These are phyloP conservation scores for Solanum boliviense DNA, from an alignment of 257 asterid genomes.

Conservation along the genomic window DNA sequence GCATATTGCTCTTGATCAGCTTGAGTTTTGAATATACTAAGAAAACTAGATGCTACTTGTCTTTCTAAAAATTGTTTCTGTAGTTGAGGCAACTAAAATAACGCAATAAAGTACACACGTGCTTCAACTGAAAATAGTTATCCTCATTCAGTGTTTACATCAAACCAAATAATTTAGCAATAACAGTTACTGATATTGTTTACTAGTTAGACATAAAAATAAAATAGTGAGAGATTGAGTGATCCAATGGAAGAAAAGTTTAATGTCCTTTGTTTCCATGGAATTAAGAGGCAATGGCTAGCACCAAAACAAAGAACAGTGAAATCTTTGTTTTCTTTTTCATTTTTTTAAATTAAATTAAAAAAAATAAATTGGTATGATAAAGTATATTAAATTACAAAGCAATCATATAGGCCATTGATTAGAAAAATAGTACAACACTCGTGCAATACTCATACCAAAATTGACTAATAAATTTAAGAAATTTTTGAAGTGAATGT, in stretches of 20 bases:
- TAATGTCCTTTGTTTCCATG: neutral
- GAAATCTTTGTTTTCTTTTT: neutral
- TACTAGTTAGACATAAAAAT: neutral
- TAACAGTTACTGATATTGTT: neutral
- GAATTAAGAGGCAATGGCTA: neutral
- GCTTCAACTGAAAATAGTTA: neutral
- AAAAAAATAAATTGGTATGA: neutral
- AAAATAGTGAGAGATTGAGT: neutral
- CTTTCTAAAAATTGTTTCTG: neutral
- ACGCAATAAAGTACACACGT: neutral
- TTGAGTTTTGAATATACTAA: neutral
- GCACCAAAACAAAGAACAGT: neutral
- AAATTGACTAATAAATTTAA: conserved; percentile 1
- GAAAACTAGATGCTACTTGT: neutral
- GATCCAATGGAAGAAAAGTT: neutral
- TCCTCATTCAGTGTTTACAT: neutral
- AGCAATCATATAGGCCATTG: neutral
- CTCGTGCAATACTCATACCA: conserved; percentile 20
- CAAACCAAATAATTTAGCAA: neutral
- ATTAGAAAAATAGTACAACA: neutral
- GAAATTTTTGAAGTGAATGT: neutral
- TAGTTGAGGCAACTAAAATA: neutral
- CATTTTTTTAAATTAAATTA: neutral
- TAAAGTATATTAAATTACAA: neutral
- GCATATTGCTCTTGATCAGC: neutral